Evolutionary conservation across 257 asterid species (phyloP), one percentile per base, ranked within the genome.

Genomic region (Haberlea rhodopensis): DNA sequence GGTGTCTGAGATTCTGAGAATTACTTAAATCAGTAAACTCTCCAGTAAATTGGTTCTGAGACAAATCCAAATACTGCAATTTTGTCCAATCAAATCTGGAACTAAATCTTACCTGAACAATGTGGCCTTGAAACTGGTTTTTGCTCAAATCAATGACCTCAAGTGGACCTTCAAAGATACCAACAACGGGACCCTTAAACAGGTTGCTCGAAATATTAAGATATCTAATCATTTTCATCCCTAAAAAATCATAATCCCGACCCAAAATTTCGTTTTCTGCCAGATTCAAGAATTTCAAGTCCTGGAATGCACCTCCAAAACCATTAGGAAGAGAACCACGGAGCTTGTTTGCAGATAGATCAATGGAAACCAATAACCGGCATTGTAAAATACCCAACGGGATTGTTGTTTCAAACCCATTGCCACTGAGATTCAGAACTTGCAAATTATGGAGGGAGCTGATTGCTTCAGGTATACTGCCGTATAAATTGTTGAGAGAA

Each of bases 121-220:
- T 69, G 60, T 84, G 87, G 71, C 96, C 97, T 68, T 89, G 84
- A 77, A 89, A 87, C 62, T 79, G 96, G 78, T 92, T 92, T 63
- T 81, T 84, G 82, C 97, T 89, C 86, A 92, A 72, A 81, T 92
- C 98, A 75, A 92, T 31, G 80, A 87, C 94, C 80, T 84, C 81
- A 71, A 89, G 67, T 9, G 84, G 82, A 56, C 89, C 87, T 64
- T 58, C 77, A 76, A 89, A 80, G 37, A 87, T 63, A 27, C 80
- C 84, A 43, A 81, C 75, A 74, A 81, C 95, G 66, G 96, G 77
- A 65, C 98, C 97, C 72, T 78, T 68, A 24, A 87, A 92, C 67
- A 59, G 27, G 65, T 92, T 92, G 23, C 89, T 92, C 1, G 98
- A 92, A 72, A 92, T 67, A 37, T 92, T 92, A 18, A 92, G 85